Evolutionary conservation across 768 basidiomycete species (phyloP).

Genomic region (Kwoniella sp.): DNA sequence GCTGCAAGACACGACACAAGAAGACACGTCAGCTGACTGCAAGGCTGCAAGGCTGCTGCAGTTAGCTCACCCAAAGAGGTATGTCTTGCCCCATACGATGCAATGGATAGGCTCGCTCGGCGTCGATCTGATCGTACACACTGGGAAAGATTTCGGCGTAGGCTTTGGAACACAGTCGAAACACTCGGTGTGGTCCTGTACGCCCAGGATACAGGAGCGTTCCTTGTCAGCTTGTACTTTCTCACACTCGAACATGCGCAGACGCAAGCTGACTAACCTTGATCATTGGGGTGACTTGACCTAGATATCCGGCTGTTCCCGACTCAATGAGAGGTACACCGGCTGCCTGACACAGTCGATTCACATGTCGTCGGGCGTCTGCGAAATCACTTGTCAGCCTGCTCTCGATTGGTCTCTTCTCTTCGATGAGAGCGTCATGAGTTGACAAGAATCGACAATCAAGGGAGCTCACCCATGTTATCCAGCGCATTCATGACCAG

Average conservation of each 20-base stretch:
- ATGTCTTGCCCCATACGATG: slow-evolving; percentile 98
- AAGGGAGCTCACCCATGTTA: slow-evolving; percentile 72
- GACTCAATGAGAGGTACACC: slow-evolving; percentile 89
- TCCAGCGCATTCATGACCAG: slow-evolving; percentile 94
- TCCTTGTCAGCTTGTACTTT: slow-evolving; percentile 1
- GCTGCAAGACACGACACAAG: slow-evolving; percentile 62
- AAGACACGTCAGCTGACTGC: slow-evolving; percentile 22
- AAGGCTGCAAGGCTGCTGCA: background rate
- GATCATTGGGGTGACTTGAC: slow-evolving; percentile 91
- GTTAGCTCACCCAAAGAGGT: slow-evolving; percentile 79
- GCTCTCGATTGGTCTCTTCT: background rate
- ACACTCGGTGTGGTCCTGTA: slow-evolving; percentile 84
- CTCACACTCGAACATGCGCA: background rate
- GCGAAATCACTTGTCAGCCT: background rate
- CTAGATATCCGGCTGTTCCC: slow-evolving; percentile 94
- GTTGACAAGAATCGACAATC: background rate
- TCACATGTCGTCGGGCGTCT: slow-evolving; percentile 95
- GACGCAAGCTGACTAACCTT: slow-evolving; percentile 62
- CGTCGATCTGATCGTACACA: slow-evolving; percentile 96
- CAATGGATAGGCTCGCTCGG: slow-evolving; percentile 97
- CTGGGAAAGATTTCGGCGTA: slow-evolving; percentile 90
- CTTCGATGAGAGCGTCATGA: background rate
- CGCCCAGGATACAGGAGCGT: background rate
- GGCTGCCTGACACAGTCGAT: slow-evolving; percentile 96
- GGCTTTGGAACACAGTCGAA: slow-evolving; percentile 95